Base-by-base conservation (phyloP, 495 filamentous ascomycete genomes). In the Usnea hakonensis region DNA sequence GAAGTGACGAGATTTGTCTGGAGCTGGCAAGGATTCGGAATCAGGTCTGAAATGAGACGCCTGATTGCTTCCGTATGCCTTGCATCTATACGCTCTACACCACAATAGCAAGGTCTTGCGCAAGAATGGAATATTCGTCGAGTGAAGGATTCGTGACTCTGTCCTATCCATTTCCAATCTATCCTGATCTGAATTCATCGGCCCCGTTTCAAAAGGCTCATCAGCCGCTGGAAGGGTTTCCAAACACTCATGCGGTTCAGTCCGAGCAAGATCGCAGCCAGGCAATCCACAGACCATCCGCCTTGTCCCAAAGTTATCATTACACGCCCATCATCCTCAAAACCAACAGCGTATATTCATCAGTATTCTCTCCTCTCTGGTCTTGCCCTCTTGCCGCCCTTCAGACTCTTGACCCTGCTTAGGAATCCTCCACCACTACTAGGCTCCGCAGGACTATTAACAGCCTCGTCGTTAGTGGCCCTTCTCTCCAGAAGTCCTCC, bases 401-500 rank as follows among this genome's bases (percentile, higher is more conserved):
- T 90, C 73, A 96, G 76, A 74, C 87, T 91, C 83, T 89, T 94
- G 73, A 97, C 91, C 43, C 92, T 83, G 64, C 83, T 91, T 62
- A 97, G 72, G 65, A 97, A 89, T 4, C 91, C 83, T 11, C 73
- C 78, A 60, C 57, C 57, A 54, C 57, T 48, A 33, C 14, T 55
- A 21, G 46, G 63, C 37, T 59, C 61, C 35, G 26, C 37, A 7
- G 40, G 32, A 9, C 63, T 62, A 36, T 63, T 67, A 65, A 70
- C 73, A 16, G 72, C 72, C 21, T 81, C 84, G 44, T 91, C 90
- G n/a, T 82, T 81, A 44, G 88, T 92, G 11, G 81, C 68, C 66
- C 86, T 81, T 63, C 89, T 83, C 74, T 92, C 88, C 52, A 91
- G 73, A 8, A 74, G 70, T 16, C 53, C 55, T 5, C 63, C 57